Percentiles rank a stretch among this genome's conserved stretches.
These are phyloP conservation scores for Colletotrichum somersetense DNA, from an alignment of 2,329 filamentous ascomycete species.

Conservation along the genomic window DNA sequence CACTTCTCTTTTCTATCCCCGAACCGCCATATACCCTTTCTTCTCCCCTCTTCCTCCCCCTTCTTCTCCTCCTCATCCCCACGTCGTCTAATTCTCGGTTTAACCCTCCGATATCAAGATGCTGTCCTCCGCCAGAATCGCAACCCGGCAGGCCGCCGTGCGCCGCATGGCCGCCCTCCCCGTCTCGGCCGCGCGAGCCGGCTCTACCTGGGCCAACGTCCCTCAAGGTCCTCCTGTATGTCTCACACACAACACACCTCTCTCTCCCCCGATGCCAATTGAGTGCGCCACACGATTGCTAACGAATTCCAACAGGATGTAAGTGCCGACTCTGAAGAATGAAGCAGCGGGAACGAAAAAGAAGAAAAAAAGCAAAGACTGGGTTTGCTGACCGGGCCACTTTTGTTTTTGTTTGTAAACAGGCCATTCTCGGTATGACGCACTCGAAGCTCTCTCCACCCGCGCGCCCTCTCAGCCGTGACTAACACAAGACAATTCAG, in stretches of 20 bases:
- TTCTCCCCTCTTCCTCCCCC: background rate
- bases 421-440: conserved; percentile 82
- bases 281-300: conserved; percentile 50
- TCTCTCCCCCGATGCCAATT: conserved; percentile 17
- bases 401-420: conserved; percentile 41
- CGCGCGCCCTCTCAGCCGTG: conserved; percentile 7
- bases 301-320: conserved; percentile 53
- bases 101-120: conserved; percentile 26
- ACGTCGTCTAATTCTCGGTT: background rate
- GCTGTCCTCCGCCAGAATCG: conserved; percentile 42
- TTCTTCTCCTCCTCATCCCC: background rate
- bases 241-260: conserved; percentile 45
- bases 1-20: conserved; percentile 15
- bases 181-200: conserved; percentile 54
- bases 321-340: conserved; percentile 43
- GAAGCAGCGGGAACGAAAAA: background rate
- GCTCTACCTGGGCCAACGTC: conserved; percentile 91
- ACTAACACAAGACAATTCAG: conserved; percentile 55
- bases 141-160: conserved; percentile 42
- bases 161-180: conserved; percentile 40
- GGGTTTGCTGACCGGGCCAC: conserved; percentile 44
- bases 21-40: background rate
- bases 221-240: conserved; percentile 94
- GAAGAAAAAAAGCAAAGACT: background rate
- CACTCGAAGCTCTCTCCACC: conserved; percentile 29